These are phyloP conservation scores for Durusdinium trenchii DNA, from an alignment of 73 alveolate species.

Conservation along the genomic window DNA sequence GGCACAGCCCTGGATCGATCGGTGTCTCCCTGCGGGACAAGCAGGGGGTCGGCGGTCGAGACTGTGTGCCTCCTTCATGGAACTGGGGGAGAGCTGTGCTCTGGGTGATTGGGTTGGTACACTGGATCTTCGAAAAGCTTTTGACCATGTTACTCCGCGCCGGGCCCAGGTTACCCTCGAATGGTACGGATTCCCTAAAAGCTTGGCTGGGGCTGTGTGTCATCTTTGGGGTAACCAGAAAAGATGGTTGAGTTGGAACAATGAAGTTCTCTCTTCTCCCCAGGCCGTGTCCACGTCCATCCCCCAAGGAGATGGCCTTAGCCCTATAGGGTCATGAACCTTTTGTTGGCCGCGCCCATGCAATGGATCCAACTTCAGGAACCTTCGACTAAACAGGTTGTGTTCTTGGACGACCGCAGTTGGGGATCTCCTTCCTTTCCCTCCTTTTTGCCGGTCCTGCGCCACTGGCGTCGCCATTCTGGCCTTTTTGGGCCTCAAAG, in stretches of 20 bases:
- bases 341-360: not conserved
- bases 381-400: not conserved
- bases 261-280: not conserved
- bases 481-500: not conserved
- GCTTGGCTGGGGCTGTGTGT: not conserved
- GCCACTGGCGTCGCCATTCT: not conserved
- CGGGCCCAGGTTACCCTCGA: not conserved
- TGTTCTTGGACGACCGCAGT: slow-evolving; percentile 18
- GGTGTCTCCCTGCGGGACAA: not conserved
- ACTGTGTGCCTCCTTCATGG: not conserved
- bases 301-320: slow-evolving; percentile 31
- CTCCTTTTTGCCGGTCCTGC: not conserved
- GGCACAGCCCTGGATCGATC: not conserved
- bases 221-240: not conserved
- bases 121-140: not conserved
- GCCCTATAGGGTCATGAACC: not conserved
- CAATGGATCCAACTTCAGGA: not conserved
- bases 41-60: not conserved
- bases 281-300: not conserved
- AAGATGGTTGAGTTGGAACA: not conserved
- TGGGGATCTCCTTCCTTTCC: not conserved
- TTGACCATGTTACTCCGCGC: not conserved
- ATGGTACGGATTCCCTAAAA: not conserved
- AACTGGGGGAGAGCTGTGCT: not conserved
- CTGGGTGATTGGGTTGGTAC: not conserved